A percentile compares a stretch with the other conserved stretches of the same genome.
Evolutionary conservation across 306 rosid genomes (phyloP).

Genomic region (Malus sieversii): DNA sequence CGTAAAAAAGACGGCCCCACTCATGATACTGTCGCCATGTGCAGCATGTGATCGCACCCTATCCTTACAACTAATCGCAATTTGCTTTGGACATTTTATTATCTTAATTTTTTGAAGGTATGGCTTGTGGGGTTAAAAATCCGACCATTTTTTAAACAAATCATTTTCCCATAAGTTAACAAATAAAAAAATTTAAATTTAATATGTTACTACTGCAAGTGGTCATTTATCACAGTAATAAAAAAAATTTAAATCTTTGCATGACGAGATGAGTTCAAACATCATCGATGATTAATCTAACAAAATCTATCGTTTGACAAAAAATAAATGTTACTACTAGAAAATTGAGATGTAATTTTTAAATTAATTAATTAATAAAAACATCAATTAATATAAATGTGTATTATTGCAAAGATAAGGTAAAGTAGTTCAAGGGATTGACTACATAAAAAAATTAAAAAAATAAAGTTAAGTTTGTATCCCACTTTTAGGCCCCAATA

Average conservation of each 20-base stretch:
- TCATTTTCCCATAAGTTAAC: background rate
- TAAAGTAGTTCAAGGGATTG: background rate
- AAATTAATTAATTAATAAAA: background rate
- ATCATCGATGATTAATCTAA: no score
- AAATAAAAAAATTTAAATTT: background rate
- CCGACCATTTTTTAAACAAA: background rate
- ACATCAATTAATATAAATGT: background rate
- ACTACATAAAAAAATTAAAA: background rate
- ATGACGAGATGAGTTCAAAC: fast-evolving
- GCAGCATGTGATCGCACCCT: slow-evolving; percentile 21
- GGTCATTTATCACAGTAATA: no score
- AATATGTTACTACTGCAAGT: background rate
- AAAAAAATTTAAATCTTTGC: no score
- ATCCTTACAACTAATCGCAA: background rate
- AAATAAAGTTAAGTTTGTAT: background rate
- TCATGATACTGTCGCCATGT: slow-evolving; percentile 3
- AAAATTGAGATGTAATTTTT: background rate
- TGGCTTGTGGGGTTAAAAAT: background rate
- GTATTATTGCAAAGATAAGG: background rate
- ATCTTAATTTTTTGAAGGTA: background rate
- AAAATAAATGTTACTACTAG: background rate
- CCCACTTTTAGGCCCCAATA: background rate
- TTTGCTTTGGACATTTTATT: background rate
- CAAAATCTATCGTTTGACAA: no score
- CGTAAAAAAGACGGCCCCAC: background rate